Evolutionary conservation across 805 yeast species (phyloP).

Genomic region (Kuraishia borneana): DNA sequence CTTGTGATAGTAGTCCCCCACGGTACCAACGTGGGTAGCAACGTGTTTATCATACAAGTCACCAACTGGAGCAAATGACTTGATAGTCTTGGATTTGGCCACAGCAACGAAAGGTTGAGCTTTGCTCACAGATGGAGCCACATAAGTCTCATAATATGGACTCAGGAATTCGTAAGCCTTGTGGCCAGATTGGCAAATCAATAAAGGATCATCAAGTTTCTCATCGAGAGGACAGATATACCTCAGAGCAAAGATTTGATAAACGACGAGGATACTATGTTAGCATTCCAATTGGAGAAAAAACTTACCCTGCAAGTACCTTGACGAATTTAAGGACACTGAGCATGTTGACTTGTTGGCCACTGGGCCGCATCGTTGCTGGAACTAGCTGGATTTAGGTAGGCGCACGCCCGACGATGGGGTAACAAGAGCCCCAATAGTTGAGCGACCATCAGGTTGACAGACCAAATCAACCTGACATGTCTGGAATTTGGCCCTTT

Average conservation of each 20-base stretch:
- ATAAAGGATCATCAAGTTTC: not conserved
- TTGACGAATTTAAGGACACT: too few relatives aligned
- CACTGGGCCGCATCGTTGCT: too few relatives aligned
- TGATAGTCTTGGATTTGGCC: not conserved
- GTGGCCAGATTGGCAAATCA: not conserved
- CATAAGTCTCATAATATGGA: constrained; percentile 1
- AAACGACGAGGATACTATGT: too few relatives aligned
- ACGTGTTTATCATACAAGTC: not conserved
- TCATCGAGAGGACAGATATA: constrained; percentile 1
- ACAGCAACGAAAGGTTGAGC: not conserved
- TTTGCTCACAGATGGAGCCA: not conserved
- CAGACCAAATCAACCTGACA: constrained; percentile 5
- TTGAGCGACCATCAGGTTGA: too few relatives aligned
- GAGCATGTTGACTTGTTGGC: too few relatives aligned
- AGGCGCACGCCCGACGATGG: too few relatives aligned
- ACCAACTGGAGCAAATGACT: not conserved
- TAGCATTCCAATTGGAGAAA: too few relatives aligned
- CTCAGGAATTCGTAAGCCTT: not conserved
- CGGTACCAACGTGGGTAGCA: not conserved
- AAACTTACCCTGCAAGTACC: too few relatives aligned
- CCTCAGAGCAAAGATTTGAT: not conserved
- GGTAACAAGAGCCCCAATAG: too few relatives aligned
- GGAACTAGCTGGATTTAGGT: too few relatives aligned
- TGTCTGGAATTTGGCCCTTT: constrained; percentile 28
- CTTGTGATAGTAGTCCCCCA: not conserved